Conservation (phyloP, 192 early-diverging fungal genomes). For the Phycomyces nitens region DNA sequence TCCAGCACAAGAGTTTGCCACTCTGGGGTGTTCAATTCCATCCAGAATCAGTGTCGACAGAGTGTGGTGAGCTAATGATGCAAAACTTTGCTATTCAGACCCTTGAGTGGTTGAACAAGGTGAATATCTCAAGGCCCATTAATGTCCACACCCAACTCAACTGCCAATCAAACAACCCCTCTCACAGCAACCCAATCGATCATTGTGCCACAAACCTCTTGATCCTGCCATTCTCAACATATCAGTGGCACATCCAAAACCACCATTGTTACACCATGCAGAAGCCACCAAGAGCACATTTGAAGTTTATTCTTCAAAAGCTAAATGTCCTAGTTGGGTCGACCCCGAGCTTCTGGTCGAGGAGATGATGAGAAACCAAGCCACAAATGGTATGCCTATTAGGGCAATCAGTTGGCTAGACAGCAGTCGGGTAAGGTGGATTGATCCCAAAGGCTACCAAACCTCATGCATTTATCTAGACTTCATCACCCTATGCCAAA, state of each 20-base stretch:
- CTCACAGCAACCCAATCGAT: background rate
- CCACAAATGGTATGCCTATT: background rate
- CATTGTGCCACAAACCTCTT: background rate
- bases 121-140: background rate
- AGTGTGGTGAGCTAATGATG: conserved; percentile 67
- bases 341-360: conserved; percentile 22
- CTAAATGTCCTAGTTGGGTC: conserved; percentile 23
- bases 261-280: background rate
- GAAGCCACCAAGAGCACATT: background rate
- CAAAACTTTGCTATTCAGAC: conserved; percentile 69
- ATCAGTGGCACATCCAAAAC: conserved; percentile 1
- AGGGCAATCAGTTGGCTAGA: conserved; percentile 55
- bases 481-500: conserved; percentile 28
- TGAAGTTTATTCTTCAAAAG: conserved; percentile 6
- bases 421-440: conserved; percentile 47
- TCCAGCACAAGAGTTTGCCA: conserved; percentile 65
- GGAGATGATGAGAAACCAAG: conserved; percentile 16
- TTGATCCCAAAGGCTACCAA: conserved; percentile 2
- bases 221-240: background rate
- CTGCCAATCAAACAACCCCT: background rate
- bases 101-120: conserved; percentile 34
- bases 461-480: conserved; percentile 1
- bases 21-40: conserved; percentile 94
- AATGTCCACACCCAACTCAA: no score
- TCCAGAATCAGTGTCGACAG: conserved; percentile 91